A percentile compares a stretch with the other conserved stretches of the same genome.
Conservation (phyloP, 2,329 filamentous ascomycete species). For the Cordyceps tenuipes region DNA sequence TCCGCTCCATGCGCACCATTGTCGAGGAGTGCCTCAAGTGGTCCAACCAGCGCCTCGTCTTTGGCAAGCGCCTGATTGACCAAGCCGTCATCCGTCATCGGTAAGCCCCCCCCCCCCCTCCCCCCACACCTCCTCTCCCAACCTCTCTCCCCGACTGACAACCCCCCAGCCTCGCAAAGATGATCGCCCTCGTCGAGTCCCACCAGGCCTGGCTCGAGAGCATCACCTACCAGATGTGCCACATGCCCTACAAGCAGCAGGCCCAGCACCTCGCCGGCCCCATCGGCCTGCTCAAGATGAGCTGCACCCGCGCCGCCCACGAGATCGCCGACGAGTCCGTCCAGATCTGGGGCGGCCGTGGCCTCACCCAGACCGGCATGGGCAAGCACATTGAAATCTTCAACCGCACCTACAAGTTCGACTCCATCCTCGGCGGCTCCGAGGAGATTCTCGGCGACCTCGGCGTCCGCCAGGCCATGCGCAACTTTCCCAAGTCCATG, state of each 20-base stretch:
- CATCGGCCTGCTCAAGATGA: slow-evolving; percentile 76
- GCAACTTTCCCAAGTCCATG: slow-evolving; percentile 76
- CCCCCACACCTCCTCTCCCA: neutral
- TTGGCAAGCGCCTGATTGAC: slow-evolving; percentile 72
- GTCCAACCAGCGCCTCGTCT: slow-evolving; percentile 79
- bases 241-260: slow-evolving; percentile 74
- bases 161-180: slow-evolving; percentile 59
- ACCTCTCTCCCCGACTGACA: neutral
- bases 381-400: slow-evolving; percentile 77
- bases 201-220: slow-evolving; percentile 80
- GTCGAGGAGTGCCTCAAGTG: slow-evolving; percentile 84
- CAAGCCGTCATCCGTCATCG: slow-evolving; percentile 79
- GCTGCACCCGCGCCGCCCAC: slow-evolving; percentile 65
- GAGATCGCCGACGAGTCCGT: slow-evolving; percentile 77
- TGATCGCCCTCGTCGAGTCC: slow-evolving; percentile 76
- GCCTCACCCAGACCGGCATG: slow-evolving; percentile 75
- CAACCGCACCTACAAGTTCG: slow-evolving; percentile 75
- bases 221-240: slow-evolving; percentile 80
- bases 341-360: slow-evolving; percentile 79
- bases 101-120: slow-evolving; percentile 30
- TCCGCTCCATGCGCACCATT: slow-evolving; percentile 58
- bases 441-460: slow-evolving; percentile 78
- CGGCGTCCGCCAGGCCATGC: slow-evolving; percentile 76
- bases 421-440: slow-evolving; percentile 68
- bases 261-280: slow-evolving; percentile 68